Conservation (phyloP, 2,329 filamentous ascomycete species). For the Fusarium cicatricum region DNA sequence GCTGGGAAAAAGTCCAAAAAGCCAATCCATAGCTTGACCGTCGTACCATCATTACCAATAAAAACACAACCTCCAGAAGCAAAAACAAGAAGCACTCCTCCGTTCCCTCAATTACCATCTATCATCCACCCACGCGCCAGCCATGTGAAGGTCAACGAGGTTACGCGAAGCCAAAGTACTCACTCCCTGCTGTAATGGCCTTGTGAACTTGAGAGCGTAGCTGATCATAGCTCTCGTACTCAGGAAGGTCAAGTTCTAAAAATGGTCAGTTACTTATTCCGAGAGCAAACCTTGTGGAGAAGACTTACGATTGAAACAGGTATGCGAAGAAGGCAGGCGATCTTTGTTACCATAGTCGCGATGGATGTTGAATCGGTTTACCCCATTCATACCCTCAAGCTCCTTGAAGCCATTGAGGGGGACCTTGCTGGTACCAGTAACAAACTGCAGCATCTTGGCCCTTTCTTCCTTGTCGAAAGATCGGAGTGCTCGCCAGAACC, state of each 20-base stretch:
- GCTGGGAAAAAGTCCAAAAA: constrained; percentile 12
- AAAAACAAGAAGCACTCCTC: constrained; percentile 12
- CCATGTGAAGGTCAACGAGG: constrained; percentile 30
- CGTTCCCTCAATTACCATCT: constrained; percentile 22
- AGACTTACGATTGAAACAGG: constrained; percentile 97
- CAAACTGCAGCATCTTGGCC: constrained; percentile 95
- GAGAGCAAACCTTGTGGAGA: constrained; percentile 38
- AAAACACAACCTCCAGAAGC: constrained; percentile 11
- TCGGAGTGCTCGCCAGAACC: constrained; percentile 98
- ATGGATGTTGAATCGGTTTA: constrained; percentile 98
- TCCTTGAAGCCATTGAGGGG: constrained; percentile 99
- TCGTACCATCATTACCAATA: constrained; percentile 21
- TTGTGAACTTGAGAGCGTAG: constrained; percentile 89
- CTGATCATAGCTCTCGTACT: constrained; percentile 95
- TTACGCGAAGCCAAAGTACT: constrained; percentile 97
- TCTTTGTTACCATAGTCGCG: constrained; percentile 98
- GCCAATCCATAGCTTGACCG: constrained; percentile 13
- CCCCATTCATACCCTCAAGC: constrained; percentile 98
- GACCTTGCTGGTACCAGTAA: constrained; percentile 98
- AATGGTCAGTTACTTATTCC: constrained; percentile 47
- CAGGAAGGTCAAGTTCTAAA: constrained; percentile 93
- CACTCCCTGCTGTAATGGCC: constrained; percentile 96
- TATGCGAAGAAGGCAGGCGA: constrained; percentile 93
- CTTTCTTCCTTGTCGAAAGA: constrained; percentile 99
- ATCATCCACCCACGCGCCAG: constrained; percentile 27